Conservation (phyloP, 805 yeast species). For the Ogataea methanolica region DNA sequence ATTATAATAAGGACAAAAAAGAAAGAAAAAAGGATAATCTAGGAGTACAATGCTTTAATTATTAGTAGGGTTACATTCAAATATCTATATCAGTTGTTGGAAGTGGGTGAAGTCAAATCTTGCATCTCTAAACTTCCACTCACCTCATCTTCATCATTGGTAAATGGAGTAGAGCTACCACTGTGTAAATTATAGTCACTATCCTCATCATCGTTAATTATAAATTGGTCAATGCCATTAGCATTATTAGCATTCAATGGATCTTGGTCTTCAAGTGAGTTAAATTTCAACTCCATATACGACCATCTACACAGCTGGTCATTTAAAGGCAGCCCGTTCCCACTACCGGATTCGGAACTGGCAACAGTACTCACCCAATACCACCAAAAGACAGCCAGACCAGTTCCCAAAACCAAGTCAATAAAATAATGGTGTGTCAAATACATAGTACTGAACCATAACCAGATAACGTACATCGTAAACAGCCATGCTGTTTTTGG, state of each 20-base stretch:
- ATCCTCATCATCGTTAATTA: slow-evolving; percentile 13
- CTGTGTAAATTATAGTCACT: slow-evolving; percentile 3
- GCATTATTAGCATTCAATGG: slow-evolving; percentile 10
- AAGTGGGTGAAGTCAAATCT: slow-evolving; percentile 3
- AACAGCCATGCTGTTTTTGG: slow-evolving; percentile 66
- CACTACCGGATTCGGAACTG: slow-evolving; percentile 41
- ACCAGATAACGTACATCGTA: slow-evolving; percentile 78
- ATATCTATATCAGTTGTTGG: no score
- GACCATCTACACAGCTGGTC: slow-evolving; percentile 19
- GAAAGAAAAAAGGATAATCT: background rate
- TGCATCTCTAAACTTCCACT: slow-evolving; percentile 12
- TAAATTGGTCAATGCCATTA: slow-evolving; percentile 9
- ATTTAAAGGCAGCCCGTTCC: slow-evolving; percentile 11
- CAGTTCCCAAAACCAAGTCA: slow-evolving; percentile 91
- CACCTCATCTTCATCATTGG: background rate
- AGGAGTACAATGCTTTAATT: background rate
- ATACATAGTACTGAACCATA: slow-evolving; percentile 99
- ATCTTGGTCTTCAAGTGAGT: slow-evolving; percentile 15
- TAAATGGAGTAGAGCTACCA: slow-evolving; percentile 4
- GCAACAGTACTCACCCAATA: slow-evolving; percentile 56
- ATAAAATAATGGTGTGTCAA: slow-evolving; percentile 94
- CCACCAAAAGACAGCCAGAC: slow-evolving; percentile 69
- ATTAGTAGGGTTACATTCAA: no score
- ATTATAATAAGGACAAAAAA: background rate
- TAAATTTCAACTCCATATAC: slow-evolving; percentile 8